Evolutionary conservation across 306 rosid genomes (phyloP), one percentile per base, ranked within the genome.

Genomic region (Calophaca sinica): DNA sequence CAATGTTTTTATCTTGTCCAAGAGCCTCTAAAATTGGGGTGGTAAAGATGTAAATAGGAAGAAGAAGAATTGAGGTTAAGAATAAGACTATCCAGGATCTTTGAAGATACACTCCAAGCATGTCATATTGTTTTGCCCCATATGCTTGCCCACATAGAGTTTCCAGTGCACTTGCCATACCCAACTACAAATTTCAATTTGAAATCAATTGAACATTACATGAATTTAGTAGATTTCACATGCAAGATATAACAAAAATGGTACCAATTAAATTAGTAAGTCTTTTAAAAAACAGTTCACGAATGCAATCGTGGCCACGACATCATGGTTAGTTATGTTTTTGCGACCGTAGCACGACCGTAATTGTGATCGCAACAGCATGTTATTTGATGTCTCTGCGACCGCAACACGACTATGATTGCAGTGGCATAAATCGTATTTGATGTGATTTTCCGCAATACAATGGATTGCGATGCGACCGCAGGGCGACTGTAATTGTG

Each of bases 141-240:
- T 71, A 87, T n/a, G 88, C 88, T 83, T 89, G 93, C 28, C 93
- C 93, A 76, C 91, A 87, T 0, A 87, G 87, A 57, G 91, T 89
- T 83, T 83, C 87, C 72, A 87, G 59, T 6, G 93, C 93, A 89
- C 93, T 87, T 11, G 93, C 89, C 91, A 89, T 89, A 3, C 93
- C 93, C 42, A 89, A 59, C 93, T 89, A 68, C 73, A 80, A n/a
- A 8, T 64, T 70, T 28, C 65, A 68, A 60, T 54, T 48, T 26
- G 2, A 2, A 53, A 54, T 4, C 6, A 33, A 32, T 28, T 3
- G 11, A 58, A 59, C 8, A 59, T 20, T 20, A 20, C 3, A 5
- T 53, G 7, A 55, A 3, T 55, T 57, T 29, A 57, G 62, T 0
- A 9, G 2, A 29, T 57, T 53, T 33, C 36, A 51, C 29, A 51